Percentiles rank a stretch among this genome's conserved stretches.
Evolutionary conservation across 495 filamentous ascomycete species (phyloP).

Genomic region (Aspergillus egyptiacus): DNA sequence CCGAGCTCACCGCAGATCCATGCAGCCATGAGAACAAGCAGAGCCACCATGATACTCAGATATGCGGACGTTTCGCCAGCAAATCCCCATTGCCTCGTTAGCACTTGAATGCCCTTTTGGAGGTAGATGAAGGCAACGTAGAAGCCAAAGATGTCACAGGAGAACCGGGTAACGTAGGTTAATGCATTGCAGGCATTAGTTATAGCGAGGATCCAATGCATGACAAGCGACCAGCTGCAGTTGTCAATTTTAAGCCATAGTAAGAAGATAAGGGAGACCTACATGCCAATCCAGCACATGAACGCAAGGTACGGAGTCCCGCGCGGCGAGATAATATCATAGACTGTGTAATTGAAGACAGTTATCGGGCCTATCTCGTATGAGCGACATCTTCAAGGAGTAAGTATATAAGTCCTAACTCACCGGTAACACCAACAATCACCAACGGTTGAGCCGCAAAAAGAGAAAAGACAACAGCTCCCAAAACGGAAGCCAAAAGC

Average conservation of each 20-base stretch:
- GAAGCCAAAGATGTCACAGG: constrained; percentile 83
- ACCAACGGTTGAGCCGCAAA: constrained; percentile 74
- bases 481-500: constrained; percentile 69
- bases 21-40: constrained; percentile 65
- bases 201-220: constrained; percentile 74
- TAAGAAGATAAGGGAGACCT: constrained; percentile 20
- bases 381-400: background rate
- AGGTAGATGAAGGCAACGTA: constrained; percentile 85
- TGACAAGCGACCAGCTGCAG: constrained; percentile 64
- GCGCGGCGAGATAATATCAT: constrained; percentile 66
- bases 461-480: constrained; percentile 68
- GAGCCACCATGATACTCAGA: constrained; percentile 64
- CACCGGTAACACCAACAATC: constrained; percentile 85
- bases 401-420: constrained; percentile 9
- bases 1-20: constrained; percentile 69
- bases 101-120: constrained; percentile 76
- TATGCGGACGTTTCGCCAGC: constrained; percentile 59
- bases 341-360: constrained; percentile 84
- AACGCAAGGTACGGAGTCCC: constrained; percentile 73
- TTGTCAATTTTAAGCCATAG: constrained; percentile 5
- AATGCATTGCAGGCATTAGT: constrained; percentile 77
- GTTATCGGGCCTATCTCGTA: constrained; percentile 63
- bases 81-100: constrained; percentile 55
- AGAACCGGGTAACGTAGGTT: constrained; percentile 76
- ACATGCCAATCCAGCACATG: constrained; percentile 81